Evolutionary conservation across 2,329 filamentous ascomycete species (phyloP).

Genomic region (Verticillium tricorpus): DNA sequence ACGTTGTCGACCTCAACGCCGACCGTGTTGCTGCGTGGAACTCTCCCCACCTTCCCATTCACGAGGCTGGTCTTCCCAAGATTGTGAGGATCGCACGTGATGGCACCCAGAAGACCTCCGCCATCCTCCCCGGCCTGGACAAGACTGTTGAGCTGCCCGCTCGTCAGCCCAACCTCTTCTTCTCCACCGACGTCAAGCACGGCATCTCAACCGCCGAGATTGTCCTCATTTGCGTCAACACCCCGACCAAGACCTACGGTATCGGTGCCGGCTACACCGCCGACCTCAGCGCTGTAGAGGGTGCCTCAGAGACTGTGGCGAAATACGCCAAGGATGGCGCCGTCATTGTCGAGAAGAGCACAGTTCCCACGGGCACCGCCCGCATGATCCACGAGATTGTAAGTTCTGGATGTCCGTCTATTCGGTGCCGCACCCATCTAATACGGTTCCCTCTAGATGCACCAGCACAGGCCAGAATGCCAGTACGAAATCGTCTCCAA

Average conservation of each 20-base stretch:
- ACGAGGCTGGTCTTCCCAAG: conserved; percentile 67
- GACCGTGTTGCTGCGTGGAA: conserved; percentile 68
- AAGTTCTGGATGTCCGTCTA: conserved; percentile 19
- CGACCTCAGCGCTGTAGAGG: conserved; percentile 69
- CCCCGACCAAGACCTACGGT: conserved; percentile 69
- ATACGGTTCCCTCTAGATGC: conserved; percentile 33
- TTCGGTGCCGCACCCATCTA: neutral
- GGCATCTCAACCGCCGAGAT: conserved; percentile 65
- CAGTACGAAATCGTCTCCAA: conserved; percentile 76
- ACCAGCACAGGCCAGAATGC: conserved; percentile 55
- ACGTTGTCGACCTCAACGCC: conserved; percentile 68
- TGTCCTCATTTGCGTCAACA: conserved; percentile 74
- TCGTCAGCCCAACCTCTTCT: conserved; percentile 64
- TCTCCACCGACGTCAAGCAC: conserved; percentile 62
- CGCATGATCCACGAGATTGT: conserved; percentile 66
- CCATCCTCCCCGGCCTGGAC: conserved; percentile 31
- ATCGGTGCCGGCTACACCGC: conserved; percentile 66
- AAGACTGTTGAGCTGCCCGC: conserved; percentile 30
- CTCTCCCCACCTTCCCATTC: conserved; percentile 67
- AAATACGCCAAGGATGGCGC: conserved; percentile 60
- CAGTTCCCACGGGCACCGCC: conserved; percentile 71
- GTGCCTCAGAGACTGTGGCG: conserved; percentile 63
- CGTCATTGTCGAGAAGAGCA: conserved; percentile 79
- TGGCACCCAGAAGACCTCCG: conserved; percentile 40
- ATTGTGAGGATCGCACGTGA: conserved; percentile 63